These are phyloP conservation scores for Daedaleopsis nitida DNA, from an alignment of 768 basidiomycete genomes.

Conservation along the genomic window DNA sequence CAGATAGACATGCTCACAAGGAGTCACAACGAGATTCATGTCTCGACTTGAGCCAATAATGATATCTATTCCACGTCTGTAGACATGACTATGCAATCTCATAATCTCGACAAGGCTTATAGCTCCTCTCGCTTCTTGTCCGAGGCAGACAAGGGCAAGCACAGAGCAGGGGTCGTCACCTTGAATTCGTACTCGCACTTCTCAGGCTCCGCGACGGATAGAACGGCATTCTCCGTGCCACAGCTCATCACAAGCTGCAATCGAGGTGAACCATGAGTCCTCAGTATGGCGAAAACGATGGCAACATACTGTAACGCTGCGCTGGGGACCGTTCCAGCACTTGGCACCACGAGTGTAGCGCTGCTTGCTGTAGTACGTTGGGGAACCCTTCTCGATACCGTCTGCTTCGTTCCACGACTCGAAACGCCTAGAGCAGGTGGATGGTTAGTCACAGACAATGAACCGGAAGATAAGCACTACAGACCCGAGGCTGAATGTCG, in stretches of 20 bases:
- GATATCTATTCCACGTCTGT: too few species aligned
- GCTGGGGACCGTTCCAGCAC: slow-evolving; percentile 96
- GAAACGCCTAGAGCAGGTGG: slow-evolving; percentile 56
- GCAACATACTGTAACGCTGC: slow-evolving; percentile 68
- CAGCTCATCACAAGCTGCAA: slow-evolving; percentile 78
- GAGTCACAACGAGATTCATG: too few species aligned
- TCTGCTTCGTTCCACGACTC: slow-evolving; percentile 74
- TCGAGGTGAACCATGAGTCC: neutral
- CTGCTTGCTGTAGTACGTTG: slow-evolving; percentile 81
- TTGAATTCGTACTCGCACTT: slow-evolving; percentile 95
- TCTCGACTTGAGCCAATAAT: too few species aligned
- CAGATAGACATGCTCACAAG: too few species aligned
- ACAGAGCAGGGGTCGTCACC: slow-evolving; percentile 84
- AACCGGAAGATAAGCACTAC: slow-evolving; percentile 35
- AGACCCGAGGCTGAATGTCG: slow-evolving; percentile 80
- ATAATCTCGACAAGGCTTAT: slow-evolving; percentile 14
- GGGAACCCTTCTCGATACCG: slow-evolving; percentile 57
- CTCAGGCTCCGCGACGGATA: slow-evolving; percentile 84
- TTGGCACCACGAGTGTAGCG: slow-evolving; percentile 81
- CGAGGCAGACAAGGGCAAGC: slow-evolving; percentile 52
- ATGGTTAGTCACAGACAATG: neutral
- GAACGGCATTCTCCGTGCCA: slow-evolving; percentile 80
- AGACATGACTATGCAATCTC: neutral
- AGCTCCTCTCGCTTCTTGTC: slow-evolving; percentile 39
- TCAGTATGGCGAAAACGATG: neutral